Percentiles rank a stretch among this genome's conserved stretches.
These are phyloP conservation scores for Kalmanozyma brasiliensis DNA, from an alignment of 1,284 basidiomycete genomes.

Conservation along the genomic window DNA sequence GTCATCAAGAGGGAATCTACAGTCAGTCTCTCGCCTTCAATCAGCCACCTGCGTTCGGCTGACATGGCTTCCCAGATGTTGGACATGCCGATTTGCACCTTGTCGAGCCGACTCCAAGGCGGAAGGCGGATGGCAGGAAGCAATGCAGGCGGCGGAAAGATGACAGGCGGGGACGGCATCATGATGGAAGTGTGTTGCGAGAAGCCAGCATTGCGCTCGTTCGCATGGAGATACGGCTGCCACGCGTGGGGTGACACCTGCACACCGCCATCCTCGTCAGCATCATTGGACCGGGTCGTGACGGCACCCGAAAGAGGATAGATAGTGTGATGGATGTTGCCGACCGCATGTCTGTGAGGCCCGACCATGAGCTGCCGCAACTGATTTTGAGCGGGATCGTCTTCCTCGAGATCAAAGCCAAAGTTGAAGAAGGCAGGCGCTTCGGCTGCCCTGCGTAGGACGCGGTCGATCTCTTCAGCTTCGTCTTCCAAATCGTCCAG, in stretches of 20 bases:
- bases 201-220: conserved; percentile 21
- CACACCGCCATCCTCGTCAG: conserved; percentile 10
- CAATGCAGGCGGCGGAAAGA: conserved; percentile 49
- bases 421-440: conserved; percentile 34
- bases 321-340: conserved; percentile 2
- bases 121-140: conserved; percentile 38
- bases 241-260: conserved; percentile 11
- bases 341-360: conserved; percentile 7
- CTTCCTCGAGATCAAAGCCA: conserved; percentile 32
- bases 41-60: conserved; percentile 17
- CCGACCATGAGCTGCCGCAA: conserved; percentile 13
- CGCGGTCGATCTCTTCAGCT: conserved; percentile 23
- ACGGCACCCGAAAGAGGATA: conserved; percentile 8
- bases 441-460: conserved; percentile 12
- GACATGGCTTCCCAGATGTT: conserved; percentile 27
- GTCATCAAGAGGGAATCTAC: conserved; percentile 45
- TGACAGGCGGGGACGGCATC: conserved; percentile 31
- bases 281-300: conserved; percentile 1
- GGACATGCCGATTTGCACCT: conserved; percentile 26
- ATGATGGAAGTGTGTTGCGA: conserved; percentile 6
- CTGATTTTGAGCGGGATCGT: conserved; percentile 2
- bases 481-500: conserved; percentile 16
- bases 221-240: conserved; percentile 24
- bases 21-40: conserved; percentile 29
- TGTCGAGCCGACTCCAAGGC: conserved; percentile 20